phyloP scores from a whole-genome alignment of 257 asterid species.

The Mentha longifolia region DNA sequence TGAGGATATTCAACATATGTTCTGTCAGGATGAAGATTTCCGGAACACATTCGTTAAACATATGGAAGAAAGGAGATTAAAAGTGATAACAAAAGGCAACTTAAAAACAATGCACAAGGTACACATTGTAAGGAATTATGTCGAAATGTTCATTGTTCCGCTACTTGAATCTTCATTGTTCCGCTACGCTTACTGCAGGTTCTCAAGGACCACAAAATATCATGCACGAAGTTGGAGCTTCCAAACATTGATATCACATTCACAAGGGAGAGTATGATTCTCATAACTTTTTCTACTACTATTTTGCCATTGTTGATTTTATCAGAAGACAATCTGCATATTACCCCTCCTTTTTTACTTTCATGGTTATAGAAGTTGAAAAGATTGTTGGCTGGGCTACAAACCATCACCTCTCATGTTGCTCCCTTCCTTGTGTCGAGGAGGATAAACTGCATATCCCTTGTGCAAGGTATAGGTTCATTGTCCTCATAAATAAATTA shows the following conservation, averaged over 20 bases:
- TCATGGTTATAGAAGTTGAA: slow-evolving; percentile 53
- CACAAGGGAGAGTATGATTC: too few species aligned
- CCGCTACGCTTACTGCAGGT: slow-evolving; percentile 53
- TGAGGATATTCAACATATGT: too few species aligned
- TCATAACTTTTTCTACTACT: neutral
- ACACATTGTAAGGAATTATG: too few species aligned
- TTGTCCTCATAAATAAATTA: neutral
- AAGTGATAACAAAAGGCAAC: too few species aligned
- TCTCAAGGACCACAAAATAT: slow-evolving; percentile 66
- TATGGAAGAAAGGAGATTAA: slow-evolving; percentile 49
- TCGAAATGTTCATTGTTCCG: too few species aligned
- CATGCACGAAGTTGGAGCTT: slow-evolving; percentile 65
- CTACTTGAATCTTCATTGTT: too few species aligned
- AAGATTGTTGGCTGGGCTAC: slow-evolving; percentile 72
- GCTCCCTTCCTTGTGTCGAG: slow-evolving; percentile 50
- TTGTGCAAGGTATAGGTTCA: neutral
- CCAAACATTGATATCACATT: slow-evolving; percentile 58
- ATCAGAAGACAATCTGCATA: neutral
- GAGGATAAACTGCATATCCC: too few species aligned
- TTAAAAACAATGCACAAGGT: too few species aligned
- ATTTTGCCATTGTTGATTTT: neutral
- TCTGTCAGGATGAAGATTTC: slow-evolving; percentile 69
- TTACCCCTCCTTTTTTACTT: too few species aligned
- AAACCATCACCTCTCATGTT: slow-evolving; percentile 62
- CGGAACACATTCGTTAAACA: too few species aligned